Evolutionary conservation across 2,329 filamentous ascomycete species (phyloP).

Genomic region (Sclerotinia borealis): DNA sequence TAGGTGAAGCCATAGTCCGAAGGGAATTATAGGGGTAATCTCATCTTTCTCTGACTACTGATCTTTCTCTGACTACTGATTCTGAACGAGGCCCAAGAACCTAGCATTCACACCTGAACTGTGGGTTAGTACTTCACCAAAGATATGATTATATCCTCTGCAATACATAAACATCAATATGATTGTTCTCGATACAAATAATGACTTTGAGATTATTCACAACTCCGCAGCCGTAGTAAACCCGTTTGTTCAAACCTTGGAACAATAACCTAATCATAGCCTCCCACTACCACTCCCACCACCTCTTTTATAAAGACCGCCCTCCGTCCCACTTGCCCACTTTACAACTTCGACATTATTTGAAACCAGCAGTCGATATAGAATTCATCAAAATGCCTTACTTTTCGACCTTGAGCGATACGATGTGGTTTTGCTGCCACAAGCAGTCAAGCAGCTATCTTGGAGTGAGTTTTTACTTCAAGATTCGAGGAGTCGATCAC

Average conservation of each 20-base stretch:
- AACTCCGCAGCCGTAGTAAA: not conserved
- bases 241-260: not conserved
- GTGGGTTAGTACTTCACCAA: too few relatives aligned
- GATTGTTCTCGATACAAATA: not conserved
- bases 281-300: not conserved
- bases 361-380: not conserved
- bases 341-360: not conserved
- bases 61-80: too few relatives aligned
- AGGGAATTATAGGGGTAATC: not conserved
- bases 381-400: not conserved
- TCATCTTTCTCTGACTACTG: too few relatives aligned
- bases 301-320: not conserved
- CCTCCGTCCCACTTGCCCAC: not conserved
- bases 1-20: too few relatives aligned
- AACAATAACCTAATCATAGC: not conserved
- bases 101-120: not conserved
- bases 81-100: not conserved
- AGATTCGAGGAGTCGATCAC: too few relatives aligned
- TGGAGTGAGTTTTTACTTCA: not conserved
- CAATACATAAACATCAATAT: not conserved
- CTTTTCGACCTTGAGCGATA: not conserved
- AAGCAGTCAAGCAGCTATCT: too few relatives aligned
- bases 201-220: not conserved
- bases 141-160: not conserved
- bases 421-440: conserved; percentile 2